These are phyloP conservation scores for Tuctoria greenei DNA, from an alignment of 176 grass and related monocot genomes.

Conservation along the genomic window DNA sequence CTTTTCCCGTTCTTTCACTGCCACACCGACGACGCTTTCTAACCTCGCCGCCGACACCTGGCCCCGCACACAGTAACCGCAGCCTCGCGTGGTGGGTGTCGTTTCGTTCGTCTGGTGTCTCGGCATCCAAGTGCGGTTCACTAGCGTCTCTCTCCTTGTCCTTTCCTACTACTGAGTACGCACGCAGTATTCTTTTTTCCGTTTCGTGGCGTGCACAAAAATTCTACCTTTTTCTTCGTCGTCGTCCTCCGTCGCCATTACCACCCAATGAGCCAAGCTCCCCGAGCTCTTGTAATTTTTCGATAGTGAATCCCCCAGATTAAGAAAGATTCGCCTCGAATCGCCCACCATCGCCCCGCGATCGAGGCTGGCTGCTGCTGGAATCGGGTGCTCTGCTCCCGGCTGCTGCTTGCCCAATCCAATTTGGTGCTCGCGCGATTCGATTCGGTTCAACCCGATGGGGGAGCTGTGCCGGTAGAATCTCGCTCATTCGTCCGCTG, in stretches of 20 bases:
- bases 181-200: too few relatives aligned
- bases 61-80: neutral
- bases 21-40: neutral
- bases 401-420: too few relatives aligned
- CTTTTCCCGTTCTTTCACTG: neutral
- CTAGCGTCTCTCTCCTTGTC: neutral
- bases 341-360: too few relatives aligned
- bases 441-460: slow-evolving; percentile 17
- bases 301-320: too few relatives aligned
- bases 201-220: neutral
- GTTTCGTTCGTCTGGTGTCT: too few relatives aligned
- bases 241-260: neutral
- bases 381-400: too few relatives aligned
- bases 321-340: too few relatives aligned
- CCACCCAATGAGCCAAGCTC: neutral
- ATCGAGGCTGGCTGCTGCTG: too few relatives aligned
- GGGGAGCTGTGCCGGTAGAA: neutral
- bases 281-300: too few relatives aligned
- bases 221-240: neutral
- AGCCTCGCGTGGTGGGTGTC: neutral
- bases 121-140: neutral
- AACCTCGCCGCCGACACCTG: neutral
- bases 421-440: too few relatives aligned
- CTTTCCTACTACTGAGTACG: neutral
- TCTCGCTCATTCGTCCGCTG: neutral